A percentile compares a stretch with the other conserved stretches of the same genome.
Conservation (phyloP, 169 alveolate species). For the Cryptosporidium parvum region DNA sequence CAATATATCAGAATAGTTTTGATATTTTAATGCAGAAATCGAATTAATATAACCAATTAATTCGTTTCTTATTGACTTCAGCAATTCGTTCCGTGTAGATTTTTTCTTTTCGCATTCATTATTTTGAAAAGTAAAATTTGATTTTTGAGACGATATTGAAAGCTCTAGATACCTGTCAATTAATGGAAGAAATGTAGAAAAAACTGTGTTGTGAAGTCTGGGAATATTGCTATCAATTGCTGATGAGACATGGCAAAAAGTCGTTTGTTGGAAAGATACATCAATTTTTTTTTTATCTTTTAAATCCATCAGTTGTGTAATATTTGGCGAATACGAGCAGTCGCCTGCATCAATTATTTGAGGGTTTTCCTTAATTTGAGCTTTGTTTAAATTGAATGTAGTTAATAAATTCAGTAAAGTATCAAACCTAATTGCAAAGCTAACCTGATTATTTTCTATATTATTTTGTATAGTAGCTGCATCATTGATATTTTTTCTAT, state of each 20-base stretch:
- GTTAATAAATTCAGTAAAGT: constrained; percentile 37
- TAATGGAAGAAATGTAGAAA: constrained; percentile 47
- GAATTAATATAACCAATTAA: constrained; percentile 38
- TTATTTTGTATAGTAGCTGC: neutral
- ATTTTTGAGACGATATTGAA: constrained; percentile 34
- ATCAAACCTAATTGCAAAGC: constrained; percentile 65
- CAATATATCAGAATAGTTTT: constrained; percentile 6
- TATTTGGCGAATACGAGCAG: neutral
- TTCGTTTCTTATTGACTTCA: constrained; percentile 54
- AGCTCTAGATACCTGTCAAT: constrained; percentile 63
- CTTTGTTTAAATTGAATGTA: constrained; percentile 23
- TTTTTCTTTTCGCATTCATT: neutral
- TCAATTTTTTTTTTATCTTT: neutral
- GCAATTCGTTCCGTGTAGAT: constrained; percentile 18
- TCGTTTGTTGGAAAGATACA: neutral
- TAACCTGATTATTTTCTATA: neutral
- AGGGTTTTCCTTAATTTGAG: neutral
- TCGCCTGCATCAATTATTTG: neutral
- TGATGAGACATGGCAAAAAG: neutral
- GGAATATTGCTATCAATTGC: neutral
- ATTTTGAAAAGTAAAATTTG: constrained; percentile 3
- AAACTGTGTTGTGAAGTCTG: constrained; percentile 16
- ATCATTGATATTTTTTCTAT: constrained; percentile 14
- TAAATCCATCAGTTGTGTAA: neutral
- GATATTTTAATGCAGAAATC: neutral